A percentile compares a stretch with the other conserved stretches of the same genome.
phyloP scores from a whole-genome alignment of 176 grass and related monocot species.

The Sorghum bicolor region DNA sequence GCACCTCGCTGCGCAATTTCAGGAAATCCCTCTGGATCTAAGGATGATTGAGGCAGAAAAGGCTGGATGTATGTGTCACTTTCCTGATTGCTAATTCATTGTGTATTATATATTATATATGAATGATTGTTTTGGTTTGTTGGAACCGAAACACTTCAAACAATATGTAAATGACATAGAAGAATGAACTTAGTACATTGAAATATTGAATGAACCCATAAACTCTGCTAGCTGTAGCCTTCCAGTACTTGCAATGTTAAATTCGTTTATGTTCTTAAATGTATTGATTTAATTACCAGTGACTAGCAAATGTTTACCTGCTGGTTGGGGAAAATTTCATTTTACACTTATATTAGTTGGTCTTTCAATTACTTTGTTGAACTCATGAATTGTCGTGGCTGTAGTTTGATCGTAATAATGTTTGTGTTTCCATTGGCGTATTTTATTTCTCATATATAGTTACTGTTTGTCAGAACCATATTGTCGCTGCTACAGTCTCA shows the following conservation, averaged over 20 bases:
- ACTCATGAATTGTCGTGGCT: neutral
- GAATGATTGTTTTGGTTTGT: neutral
- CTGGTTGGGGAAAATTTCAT: neutral
- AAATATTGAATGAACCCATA: neutral
- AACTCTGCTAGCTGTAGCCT: neutral
- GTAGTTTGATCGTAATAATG: neutral
- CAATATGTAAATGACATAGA: neutral
- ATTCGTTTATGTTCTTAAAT: neutral
- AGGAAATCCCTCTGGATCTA: conserved; percentile 91
- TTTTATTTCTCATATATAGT: neutral
- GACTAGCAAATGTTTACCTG: neutral
- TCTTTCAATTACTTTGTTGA: neutral
- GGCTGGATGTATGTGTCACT: conserved; percentile 71
- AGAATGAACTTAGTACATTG: neutral
- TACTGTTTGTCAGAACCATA: neutral
- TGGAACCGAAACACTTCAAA: neutral
- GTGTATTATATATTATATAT: neutral
- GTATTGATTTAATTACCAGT: neutral
- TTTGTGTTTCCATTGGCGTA: neutral
- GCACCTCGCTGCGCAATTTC: conserved; percentile 80
- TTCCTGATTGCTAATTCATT: neutral
- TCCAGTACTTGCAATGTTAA: neutral
- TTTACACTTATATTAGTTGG: neutral
- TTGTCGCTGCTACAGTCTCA: neutral
- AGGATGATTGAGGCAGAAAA: conserved; percentile 81